These are phyloP conservation scores for Tetradesmus lagerheimii DNA, from an alignment of 139 green algal species.

Conservation along the genomic window DNA sequence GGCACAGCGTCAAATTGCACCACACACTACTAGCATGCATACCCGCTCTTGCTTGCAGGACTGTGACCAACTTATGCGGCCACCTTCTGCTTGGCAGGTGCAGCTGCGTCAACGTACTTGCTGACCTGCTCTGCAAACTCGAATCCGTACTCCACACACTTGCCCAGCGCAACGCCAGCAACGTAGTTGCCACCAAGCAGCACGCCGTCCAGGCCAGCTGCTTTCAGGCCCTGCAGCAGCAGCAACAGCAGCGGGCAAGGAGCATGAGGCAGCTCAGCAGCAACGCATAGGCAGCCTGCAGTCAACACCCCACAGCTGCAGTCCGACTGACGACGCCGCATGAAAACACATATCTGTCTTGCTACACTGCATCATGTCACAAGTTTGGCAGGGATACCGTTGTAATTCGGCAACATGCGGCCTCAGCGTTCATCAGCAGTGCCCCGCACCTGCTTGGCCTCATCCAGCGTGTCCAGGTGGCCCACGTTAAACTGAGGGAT, in stretches of 20 bases:
- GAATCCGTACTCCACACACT: conserved; percentile 95
- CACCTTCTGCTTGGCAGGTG: conserved; percentile 28
- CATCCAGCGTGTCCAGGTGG: conserved; percentile 77
- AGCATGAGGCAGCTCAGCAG: too few species aligned
- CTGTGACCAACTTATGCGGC: not conserved
- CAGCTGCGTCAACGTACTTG: conserved; percentile 33
- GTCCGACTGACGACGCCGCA: too few species aligned
- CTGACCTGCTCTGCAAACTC: conserved; percentile 81
- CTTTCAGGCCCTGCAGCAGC: conserved; percentile 25
- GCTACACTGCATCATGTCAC: too few species aligned
- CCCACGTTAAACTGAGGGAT: conserved; percentile 99
- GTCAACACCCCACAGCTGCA: not conserved
- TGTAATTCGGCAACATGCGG: not conserved
- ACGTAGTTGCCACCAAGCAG: conserved; percentile 99
- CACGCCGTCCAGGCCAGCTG: conserved; percentile 69
- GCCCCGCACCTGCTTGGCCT: conserved; percentile 44
- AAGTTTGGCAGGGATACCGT: too few species aligned
- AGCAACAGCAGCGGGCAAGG: not conserved
- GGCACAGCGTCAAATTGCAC: not conserved
- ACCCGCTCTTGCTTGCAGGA: not conserved
- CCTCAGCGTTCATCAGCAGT: not conserved
- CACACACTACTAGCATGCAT: not conserved
- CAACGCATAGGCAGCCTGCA: not conserved
- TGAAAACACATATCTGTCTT: too few species aligned
- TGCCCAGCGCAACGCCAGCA: conserved; percentile 94